phyloP scores from a whole-genome alignment of 306 rosid species.

The Oemleria cerasiformis region DNA sequence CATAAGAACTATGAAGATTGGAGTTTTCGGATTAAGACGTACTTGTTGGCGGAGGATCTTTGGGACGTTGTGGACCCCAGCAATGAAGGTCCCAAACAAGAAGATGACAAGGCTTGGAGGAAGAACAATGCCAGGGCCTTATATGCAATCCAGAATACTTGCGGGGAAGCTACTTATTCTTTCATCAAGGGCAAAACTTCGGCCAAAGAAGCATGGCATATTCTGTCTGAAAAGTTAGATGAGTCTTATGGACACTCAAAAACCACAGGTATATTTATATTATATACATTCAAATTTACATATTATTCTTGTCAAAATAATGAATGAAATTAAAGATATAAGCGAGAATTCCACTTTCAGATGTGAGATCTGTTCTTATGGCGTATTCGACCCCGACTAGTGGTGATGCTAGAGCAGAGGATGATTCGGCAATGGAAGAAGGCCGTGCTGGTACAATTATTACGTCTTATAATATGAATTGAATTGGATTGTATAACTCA shows the following conservation, averaged over 20 bases:
- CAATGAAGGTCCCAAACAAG: background rate
- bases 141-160: background rate
- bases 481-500: no score
- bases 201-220: background rate
- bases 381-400: background rate
- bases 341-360: background rate
- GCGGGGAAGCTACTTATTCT: background rate
- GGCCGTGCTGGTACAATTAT: background rate
- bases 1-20: conserved; percentile 7
- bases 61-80: background rate
- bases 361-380: background rate
- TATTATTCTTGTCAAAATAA: no score
- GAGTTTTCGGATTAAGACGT: background rate
- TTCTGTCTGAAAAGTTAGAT: background rate
- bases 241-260: no score
- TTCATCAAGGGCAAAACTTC: background rate
- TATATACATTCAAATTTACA: no score
- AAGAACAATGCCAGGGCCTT: background rate
- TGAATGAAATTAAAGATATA: no score
- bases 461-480: no score
- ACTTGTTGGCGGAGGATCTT: conserved; percentile 16
- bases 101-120: background rate
- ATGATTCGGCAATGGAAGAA: background rate
- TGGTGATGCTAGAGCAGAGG: background rate
- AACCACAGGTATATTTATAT: no score